A percentile compares a stretch with the other conserved stretches of the same genome.
Conservation (phyloP, 1,284 basidiomycete genomes). For the Ustilago vetiveriae region DNA sequence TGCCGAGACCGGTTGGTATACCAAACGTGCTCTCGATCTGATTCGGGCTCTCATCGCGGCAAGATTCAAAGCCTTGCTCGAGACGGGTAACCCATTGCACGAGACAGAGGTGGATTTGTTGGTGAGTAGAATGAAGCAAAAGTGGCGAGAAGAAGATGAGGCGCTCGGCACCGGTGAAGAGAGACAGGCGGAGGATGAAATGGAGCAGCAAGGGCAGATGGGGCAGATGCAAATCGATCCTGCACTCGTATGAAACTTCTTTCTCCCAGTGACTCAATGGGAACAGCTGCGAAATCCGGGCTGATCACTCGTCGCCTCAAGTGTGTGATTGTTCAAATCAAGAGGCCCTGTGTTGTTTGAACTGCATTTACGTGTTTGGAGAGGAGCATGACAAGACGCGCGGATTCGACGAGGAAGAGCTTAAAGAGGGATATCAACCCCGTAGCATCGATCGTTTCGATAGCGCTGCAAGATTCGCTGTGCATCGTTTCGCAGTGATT, state of each 20-base stretch:
- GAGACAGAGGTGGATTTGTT: slow-evolving; percentile 3
- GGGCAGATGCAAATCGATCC: slow-evolving; percentile 7
- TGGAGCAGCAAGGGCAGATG: not conserved
- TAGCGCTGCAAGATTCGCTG: too few species aligned
- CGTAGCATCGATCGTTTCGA: too few species aligned
- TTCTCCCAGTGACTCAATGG: too few species aligned
- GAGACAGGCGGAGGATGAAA: not conserved
- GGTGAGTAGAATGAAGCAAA: slow-evolving; percentile 6
- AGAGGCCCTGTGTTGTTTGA: too few species aligned
- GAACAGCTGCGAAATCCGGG: too few species aligned
- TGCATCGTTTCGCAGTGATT: too few species aligned
- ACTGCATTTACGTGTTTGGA: too few species aligned
- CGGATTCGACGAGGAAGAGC: slow-evolving; percentile 8
- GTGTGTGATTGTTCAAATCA: not conserved
- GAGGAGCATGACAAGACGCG: too few species aligned
- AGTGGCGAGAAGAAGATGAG: slow-evolving; percentile 40
- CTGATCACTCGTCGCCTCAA: too few species aligned
- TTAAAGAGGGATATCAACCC: slow-evolving; percentile 42
- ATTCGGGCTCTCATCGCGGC: slow-evolving; percentile 41
- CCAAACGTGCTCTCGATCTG: slow-evolving; percentile 41
- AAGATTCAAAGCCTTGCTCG: slow-evolving; percentile 41
- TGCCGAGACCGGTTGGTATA: slow-evolving; percentile 57
- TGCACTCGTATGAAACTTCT: slow-evolving; percentile 3
- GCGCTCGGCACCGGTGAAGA: too few species aligned
- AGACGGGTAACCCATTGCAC: slow-evolving; percentile 8